Percentiles rank a stretch among this genome's conserved stretches.
phyloP scores from a whole-genome alignment of 768 basidiomycete genomes.

The Suillus placidus region DNA sequence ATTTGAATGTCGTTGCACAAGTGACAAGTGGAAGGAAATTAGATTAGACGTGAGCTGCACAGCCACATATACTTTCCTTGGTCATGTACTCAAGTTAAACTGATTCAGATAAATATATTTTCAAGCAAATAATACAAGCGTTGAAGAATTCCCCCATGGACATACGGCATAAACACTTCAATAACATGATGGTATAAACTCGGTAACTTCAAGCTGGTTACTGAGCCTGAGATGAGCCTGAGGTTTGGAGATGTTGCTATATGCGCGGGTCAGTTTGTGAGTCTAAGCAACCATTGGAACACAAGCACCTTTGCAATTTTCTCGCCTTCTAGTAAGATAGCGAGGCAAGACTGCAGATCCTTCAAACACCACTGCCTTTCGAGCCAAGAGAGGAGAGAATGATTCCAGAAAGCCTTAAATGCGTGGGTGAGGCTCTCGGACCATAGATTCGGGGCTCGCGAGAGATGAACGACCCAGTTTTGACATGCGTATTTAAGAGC shows the following conservation, averaged over 20 bases:
- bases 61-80: constrained; percentile 2
- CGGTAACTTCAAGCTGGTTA: not conserved
- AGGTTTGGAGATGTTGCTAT: not conserved
- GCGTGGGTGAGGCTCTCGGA: not conserved
- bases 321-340: not conserved
- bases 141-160: not conserved
- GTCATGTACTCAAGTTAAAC: no score
- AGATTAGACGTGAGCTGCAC: not conserved
- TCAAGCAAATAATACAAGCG: not conserved
- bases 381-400: not conserved
- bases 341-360: not conserved
- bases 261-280: not conserved
- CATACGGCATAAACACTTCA: not conserved
- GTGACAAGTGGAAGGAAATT: not conserved
- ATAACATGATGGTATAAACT: not conserved
- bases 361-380: not conserved
- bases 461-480: not conserved
- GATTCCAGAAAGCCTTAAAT: not conserved
- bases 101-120: not conserved
- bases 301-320: not conserved
- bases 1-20: not conserved
- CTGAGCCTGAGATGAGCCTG: not conserved
- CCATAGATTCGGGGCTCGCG: not conserved
- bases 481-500: not conserved
- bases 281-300: not conserved